Evolutionary conservation across 2,329 filamentous ascomycete species (phyloP).

Genomic region (Arthrobotrys pseudoclavata): DNA sequence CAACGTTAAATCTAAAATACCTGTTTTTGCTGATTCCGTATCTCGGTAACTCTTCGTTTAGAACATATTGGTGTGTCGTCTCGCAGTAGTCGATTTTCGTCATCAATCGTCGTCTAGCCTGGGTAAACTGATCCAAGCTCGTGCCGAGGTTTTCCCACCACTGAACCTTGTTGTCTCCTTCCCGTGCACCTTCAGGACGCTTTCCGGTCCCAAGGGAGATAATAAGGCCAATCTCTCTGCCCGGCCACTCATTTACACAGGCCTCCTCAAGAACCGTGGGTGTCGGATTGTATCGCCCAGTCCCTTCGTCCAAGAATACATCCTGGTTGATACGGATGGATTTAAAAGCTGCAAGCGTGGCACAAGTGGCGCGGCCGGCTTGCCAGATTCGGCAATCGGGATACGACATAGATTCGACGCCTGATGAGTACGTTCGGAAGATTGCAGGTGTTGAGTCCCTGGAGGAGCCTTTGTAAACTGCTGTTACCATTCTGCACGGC

Average conservation of each 20-base stretch:
- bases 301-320: constrained; percentile 90
- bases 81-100: constrained; percentile 96
- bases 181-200: constrained; percentile 78
- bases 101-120: constrained; percentile 86
- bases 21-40: constrained; percentile 86
- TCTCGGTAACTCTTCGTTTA: constrained; percentile 66
- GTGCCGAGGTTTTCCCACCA: constrained; percentile 63
- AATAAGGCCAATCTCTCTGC: constrained; percentile 90
- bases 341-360: constrained; percentile 93
- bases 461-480: constrained; percentile 85
- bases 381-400: constrained; percentile 97
- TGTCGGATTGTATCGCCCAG: constrained; percentile 89
- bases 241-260: constrained; percentile 92
- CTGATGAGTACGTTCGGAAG: constrained; percentile 94
- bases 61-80: constrained; percentile 77
- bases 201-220: constrained; percentile 95
- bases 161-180: constrained; percentile 71
- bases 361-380: constrained; percentile 89
- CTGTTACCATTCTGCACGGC: constrained; percentile 74
- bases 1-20: constrained; percentile 94
- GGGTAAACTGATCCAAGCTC: constrained; percentile 75
- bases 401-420: constrained; percentile 89
- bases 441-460: constrained; percentile 77
- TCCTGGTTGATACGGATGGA: constrained; percentile 93
- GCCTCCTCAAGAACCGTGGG: constrained; percentile 81